These are phyloP conservation scores for Ceratobasidium sp. DNA, from an alignment of 1,284 basidiomycete species.

Conservation along the genomic window DNA sequence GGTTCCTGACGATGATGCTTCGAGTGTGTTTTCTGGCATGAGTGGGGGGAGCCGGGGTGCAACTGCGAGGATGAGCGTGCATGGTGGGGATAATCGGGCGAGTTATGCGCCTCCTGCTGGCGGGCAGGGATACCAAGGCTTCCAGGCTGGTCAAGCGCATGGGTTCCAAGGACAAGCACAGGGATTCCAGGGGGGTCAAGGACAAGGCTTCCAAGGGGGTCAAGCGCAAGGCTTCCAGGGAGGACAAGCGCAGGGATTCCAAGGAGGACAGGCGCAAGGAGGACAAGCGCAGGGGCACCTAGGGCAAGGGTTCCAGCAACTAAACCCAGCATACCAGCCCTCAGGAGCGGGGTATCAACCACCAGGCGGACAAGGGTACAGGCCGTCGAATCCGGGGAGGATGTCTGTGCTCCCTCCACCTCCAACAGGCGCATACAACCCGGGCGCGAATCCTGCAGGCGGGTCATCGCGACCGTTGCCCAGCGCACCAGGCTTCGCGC, in stretches of 20 bases:
- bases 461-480: background rate
- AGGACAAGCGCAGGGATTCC: background rate
- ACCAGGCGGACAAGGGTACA: background rate
- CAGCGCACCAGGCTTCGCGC: background rate
- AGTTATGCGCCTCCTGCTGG: background rate
- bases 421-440: too few species aligned
- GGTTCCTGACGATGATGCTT: background rate
- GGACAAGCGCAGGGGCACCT: too few species aligned
- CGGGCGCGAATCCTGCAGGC: too few species aligned
- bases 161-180: background rate
- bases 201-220: background rate
- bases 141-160: background rate
- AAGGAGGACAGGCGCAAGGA: too few species aligned
- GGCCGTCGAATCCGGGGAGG: too few species aligned
- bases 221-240: background rate
- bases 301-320: too few species aligned
- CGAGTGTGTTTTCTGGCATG: slow-evolving; percentile 8
- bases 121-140: background rate
- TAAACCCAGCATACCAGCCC: too few species aligned
- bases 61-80: slow-evolving; percentile 1
- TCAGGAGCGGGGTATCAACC: background rate
- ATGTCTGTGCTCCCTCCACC: too few species aligned
- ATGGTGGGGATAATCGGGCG: slow-evolving; percentile 12
- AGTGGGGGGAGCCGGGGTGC: slow-evolving; percentile 13
- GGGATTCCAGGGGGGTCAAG: background rate